Evolutionary conservation across 768 basidiomycete genomes (phyloP).

Genomic region (Hydnomerulius pinastri): DNA sequence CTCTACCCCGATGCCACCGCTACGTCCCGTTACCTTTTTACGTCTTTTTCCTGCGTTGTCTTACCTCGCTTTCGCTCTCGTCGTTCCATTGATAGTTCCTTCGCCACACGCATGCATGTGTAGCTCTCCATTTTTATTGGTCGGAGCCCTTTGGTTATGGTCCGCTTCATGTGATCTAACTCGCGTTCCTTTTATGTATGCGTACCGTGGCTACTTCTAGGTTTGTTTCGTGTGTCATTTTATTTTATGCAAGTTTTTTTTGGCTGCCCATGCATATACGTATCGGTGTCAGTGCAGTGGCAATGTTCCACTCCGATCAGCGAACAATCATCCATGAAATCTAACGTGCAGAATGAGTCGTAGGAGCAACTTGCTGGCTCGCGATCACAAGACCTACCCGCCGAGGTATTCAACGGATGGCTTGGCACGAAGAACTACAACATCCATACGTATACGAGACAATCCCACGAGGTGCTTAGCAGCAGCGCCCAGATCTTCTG

Average conservation of each 20-base stretch:
- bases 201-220: constrained; percentile 21
- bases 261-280: not conserved
- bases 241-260: constrained; percentile 5
- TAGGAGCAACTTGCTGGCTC: no score
- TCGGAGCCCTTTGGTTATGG: constrained; percentile 12
- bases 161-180: constrained; percentile 1
- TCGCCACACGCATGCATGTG: constrained; percentile 10
- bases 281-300: no score
- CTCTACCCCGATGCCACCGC: constrained; percentile 9
- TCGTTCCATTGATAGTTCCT: constrained; percentile 10
- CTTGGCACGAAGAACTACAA: no score
- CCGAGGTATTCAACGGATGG: no score
- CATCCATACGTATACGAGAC: no score
- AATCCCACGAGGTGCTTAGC: no score
- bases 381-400: no score
- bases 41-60: constrained; percentile 14
- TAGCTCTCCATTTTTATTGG: constrained; percentile 14
- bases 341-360: no score
- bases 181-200: constrained; percentile 13
- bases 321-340: no score
- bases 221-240: constrained; percentile 7
- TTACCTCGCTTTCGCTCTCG: constrained; percentile 27
- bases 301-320: no score
- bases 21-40: constrained; percentile 22
- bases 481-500: no score